A percentile compares a stretch with the other conserved stretches of the same genome.
These are phyloP conservation scores for Lachancea thermotolerans DNA, from an alignment of 805 yeast genomes.

Conservation along the genomic window DNA sequence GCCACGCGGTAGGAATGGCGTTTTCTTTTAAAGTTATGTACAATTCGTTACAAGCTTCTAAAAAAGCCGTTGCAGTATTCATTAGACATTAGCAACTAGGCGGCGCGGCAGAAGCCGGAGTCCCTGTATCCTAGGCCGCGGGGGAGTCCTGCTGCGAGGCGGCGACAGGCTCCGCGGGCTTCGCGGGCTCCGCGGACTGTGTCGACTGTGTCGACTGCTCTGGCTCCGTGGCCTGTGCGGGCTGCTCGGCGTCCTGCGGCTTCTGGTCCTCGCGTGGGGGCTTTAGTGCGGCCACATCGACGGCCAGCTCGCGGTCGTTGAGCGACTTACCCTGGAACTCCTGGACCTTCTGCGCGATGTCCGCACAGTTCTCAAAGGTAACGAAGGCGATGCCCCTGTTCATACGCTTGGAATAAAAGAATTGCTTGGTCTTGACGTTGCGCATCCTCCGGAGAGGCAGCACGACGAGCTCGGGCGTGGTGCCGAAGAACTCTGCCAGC, in stretches of 20 bases:
- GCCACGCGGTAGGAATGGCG: background rate
- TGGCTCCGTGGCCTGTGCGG: slow-evolving; percentile 1
- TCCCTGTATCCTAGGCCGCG: too few species aligned
- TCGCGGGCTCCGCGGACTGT: background rate
- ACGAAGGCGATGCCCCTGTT: slow-evolving; percentile 57
- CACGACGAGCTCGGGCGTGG: slow-evolving; percentile 41
- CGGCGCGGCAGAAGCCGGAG: background rate
- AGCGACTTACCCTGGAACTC: slow-evolving; percentile 60
- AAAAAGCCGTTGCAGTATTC: slow-evolving; percentile 6
- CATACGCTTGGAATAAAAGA: slow-evolving; percentile 32
- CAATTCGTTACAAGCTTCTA: slow-evolving; percentile 5
- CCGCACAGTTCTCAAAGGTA: slow-evolving; percentile 41
- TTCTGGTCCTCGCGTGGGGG: slow-evolving; percentile 27
- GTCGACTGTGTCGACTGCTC: background rate
- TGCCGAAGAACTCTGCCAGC: slow-evolving; percentile 45
- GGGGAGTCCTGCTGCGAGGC: too few species aligned
- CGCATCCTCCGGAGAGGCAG: slow-evolving; percentile 42
- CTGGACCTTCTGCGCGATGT: slow-evolving; percentile 59
- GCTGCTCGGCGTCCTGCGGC: background rate
- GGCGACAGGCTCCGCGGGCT: background rate
- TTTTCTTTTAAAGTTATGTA: slow-evolving; percentile 1
- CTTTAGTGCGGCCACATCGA: slow-evolving; percentile 57
- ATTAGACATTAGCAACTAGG: slow-evolving; percentile 5
- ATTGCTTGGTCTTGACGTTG: slow-evolving; percentile 29
- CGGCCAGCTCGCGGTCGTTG: slow-evolving; percentile 59